These are phyloP conservation scores for Pyrenochaeta sp. DNA, from an alignment of 2,329 filamentous ascomycete species.

Conservation along the genomic window DNA sequence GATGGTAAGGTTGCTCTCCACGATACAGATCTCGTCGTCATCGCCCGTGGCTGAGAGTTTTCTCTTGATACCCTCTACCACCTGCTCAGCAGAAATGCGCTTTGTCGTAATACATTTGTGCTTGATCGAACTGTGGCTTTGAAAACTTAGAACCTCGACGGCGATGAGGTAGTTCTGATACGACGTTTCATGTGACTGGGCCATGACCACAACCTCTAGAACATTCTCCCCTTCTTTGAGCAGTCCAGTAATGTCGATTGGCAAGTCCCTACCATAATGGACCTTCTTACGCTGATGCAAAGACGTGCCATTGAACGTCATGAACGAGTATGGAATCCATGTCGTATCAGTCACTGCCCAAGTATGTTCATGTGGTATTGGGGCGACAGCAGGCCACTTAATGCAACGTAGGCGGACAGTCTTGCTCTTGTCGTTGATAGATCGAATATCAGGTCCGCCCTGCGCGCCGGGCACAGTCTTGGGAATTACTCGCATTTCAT, in stretches of 20 bases:
- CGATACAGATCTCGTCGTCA: conserved; percentile 62
- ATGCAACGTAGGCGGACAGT: conserved; percentile 76
- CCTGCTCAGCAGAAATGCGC: conserved; percentile 57
- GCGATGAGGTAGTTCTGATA: conserved; percentile 67
- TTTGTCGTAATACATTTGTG: conserved; percentile 25
- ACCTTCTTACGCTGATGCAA: conserved; percentile 70
- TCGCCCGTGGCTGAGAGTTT: conserved; percentile 56
- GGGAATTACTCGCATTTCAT: conserved; percentile 50
- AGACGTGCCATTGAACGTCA: conserved; percentile 69
- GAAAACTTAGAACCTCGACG: conserved; percentile 73
- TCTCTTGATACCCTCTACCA: conserved; percentile 65
- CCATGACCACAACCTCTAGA: conserved; percentile 59
- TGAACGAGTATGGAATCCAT: conserved; percentile 76
- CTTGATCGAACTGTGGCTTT: conserved; percentile 52
- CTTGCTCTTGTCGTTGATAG: conserved; percentile 61
- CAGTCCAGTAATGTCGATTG: conserved; percentile 74
- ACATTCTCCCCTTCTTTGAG: conserved; percentile 69
- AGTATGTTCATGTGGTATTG: conserved; percentile 52
- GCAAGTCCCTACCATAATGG: conserved; percentile 78
- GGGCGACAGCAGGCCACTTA: conserved; percentile 45
- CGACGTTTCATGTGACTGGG: conserved; percentile 41
- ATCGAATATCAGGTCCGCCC: conserved; percentile 40
- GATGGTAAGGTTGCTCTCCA: conserved; percentile 53
- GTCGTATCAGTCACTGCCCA: conserved; percentile 72
- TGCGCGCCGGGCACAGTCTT: conserved; percentile 32